phyloP scores from a whole-genome alignment of 345 rosid species.

The Abelmoschus esculentus region DNA sequence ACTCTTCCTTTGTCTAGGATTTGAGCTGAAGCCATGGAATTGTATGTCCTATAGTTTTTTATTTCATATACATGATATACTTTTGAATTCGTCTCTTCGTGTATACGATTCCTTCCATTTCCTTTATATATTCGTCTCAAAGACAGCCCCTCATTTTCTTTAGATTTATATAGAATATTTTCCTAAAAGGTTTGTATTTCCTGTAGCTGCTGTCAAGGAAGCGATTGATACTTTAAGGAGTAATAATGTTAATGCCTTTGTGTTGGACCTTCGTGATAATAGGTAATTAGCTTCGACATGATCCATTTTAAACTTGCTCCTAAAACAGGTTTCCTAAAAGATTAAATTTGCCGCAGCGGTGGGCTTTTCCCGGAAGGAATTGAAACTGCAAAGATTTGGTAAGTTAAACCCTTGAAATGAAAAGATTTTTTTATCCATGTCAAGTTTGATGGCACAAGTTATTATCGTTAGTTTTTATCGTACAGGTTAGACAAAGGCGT shows the following conservation, averaged over 20 bases:
- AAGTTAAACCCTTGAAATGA: slow-evolving; percentile 16
- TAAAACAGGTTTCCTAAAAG: slow-evolving; percentile 29
- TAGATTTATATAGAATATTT: neutral
- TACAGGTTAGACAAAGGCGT: slow-evolving; percentile 94
- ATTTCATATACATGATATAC: neutral
- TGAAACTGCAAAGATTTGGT: slow-evolving; percentile 94
- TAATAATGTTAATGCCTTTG: slow-evolving; percentile 60
- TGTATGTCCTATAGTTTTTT: neutral
- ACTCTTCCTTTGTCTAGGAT: slow-evolving; percentile 2
- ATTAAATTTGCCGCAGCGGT: slow-evolving; percentile 64
- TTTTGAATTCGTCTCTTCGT: neutral
- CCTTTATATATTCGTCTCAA: neutral
- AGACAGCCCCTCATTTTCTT: neutral
- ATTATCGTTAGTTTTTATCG: neutral
- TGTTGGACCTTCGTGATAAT: slow-evolving; percentile 93
- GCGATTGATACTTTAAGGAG: slow-evolving; percentile 69
- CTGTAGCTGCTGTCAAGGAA: slow-evolving; percentile 75
- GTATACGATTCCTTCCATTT: neutral
- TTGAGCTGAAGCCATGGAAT: neutral
- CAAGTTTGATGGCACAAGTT: neutral
- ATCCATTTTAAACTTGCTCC: slow-evolving; percentile 15
- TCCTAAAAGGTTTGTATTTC: slow-evolving; percentile 12
- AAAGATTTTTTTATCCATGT: neutral
- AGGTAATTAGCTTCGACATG: slow-evolving; percentile 48
- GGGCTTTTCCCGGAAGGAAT: slow-evolving; percentile 97